Evolutionary conservation across 2,329 filamentous ascomycete species (phyloP).

Genomic region (Mariannaea elegans): DNA sequence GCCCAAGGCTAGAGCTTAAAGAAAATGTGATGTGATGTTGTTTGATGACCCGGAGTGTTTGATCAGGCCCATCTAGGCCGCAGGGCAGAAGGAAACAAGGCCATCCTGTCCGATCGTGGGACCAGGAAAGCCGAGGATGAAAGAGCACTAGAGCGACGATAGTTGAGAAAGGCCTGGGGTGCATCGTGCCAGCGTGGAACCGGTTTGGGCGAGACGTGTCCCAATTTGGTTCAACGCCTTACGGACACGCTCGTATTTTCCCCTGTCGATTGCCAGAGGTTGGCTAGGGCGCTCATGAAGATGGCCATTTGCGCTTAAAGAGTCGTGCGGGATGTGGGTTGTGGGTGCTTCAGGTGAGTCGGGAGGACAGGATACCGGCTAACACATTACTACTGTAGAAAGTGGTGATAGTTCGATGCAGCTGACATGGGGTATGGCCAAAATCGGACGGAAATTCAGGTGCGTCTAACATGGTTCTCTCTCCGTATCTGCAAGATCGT

Average conservation of each 20-base stretch:
- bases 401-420: constrained; percentile 1
- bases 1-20: background rate
- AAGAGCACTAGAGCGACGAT: constrained; percentile 9
- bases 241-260: constrained; percentile 22
- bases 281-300: constrained; percentile 23
- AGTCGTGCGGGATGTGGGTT: constrained; percentile 12
- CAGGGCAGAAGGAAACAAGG: constrained; percentile 23
- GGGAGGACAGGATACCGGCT: background rate
- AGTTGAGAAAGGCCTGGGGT: constrained; percentile 26
- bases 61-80: background rate
- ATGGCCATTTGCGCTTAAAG: constrained; percentile 4
- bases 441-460: constrained; percentile 4
- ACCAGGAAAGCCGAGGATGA: background rate
- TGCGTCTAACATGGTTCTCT: constrained; percentile 10
- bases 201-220: constrained; percentile 31
- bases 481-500: constrained; percentile 14
- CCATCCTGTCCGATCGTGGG: constrained; percentile 9
- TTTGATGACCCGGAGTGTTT: constrained; percentile 19
- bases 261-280: constrained; percentile 16
- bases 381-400: background rate
- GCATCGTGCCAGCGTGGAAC: constrained; percentile 25
- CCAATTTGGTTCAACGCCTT: constrained; percentile 33
- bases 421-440: constrained; percentile 1
- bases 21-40: constrained; percentile 15
- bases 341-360: constrained; percentile 39